Evolutionary conservation across 331 rosid species (phyloP).

Genomic region (Cydonia oblonga): DNA sequence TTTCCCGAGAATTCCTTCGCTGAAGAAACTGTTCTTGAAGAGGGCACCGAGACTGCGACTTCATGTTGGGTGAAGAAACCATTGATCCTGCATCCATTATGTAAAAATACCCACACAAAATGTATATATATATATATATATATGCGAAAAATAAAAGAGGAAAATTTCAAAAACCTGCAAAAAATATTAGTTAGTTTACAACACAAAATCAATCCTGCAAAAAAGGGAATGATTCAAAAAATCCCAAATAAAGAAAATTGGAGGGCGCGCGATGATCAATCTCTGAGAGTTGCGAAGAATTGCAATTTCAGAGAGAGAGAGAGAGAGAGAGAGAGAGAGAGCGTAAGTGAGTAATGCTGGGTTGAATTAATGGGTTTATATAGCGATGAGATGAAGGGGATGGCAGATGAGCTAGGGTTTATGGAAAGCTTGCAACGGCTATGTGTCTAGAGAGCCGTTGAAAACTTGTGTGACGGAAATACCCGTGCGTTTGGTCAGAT

Average conservation of each 20-base stretch:
- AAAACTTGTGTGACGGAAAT: background rate
- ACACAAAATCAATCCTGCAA: background rate
- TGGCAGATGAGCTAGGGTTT: background rate
- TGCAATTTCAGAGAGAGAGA: background rate
- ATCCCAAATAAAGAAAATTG: background rate
- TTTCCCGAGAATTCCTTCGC: conserved; percentile 50
- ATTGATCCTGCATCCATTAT: conserved; percentile 69
- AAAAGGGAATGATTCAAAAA: background rate
- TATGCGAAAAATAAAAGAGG: background rate
- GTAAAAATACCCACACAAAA: conserved; percentile 1
- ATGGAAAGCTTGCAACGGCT: background rate
- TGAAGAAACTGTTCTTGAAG: conserved; percentile 64
- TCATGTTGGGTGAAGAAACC: conserved; percentile 22
- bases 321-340: background rate
- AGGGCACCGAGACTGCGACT: conserved; percentile 41
- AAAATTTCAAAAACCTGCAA: background rate
- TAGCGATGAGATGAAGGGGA: background rate
- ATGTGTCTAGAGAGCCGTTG: background rate
- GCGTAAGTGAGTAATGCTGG: background rate
- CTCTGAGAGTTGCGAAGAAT: background rate
- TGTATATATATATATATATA: background rate
- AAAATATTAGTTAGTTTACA: background rate
- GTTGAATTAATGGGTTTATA: background rate
- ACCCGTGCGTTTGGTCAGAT: background rate
- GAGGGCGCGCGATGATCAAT: background rate